Evolutionary conservation across 73 alveolate species (phyloP), one percentile per base, ranked within the genome.

Genomic region (Tetrahymena borealis): DNA sequence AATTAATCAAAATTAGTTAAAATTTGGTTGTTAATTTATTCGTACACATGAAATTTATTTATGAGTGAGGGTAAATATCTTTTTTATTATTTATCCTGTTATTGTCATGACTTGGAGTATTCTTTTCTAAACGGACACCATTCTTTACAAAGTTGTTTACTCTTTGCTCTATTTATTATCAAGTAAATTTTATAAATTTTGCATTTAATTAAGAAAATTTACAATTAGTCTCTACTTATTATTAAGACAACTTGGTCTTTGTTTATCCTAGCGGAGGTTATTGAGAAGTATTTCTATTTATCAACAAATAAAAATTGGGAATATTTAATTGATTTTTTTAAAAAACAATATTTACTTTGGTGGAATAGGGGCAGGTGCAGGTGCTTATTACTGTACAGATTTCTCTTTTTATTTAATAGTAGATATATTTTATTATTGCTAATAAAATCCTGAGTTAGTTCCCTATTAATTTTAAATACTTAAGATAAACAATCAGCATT

Each of bases 71-170:
- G 28, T 60, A 60, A 20, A 60, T 60, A 60, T 60, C 85, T 60
- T 60, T 60, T 60, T 60, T 39, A 12, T 39, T 60, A 60, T 24
- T 60, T 18, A 60, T 60, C 28, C 85, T 60, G 28, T 60, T 60
- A 60, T 60, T 60, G 20, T 60, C 85, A 20, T 60, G 85, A 20
- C 85, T 60, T 0, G 85, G 85, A 20, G 85, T 60, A 16, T 60
- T 60, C 85, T 60, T 60, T 60, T 60, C 85, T 60, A 24, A 9
- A 24, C 85, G n/a, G 9, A 20, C 85, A 3, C 85, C 41, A 32
- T 92, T 92, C 39, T 92, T 92, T 32, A 92, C 78, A 92, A 92
- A 92, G 28, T 92, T 92, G 31, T 92, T 92, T 3, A 92, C 95
- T 18, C 95, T 92, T 11, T 92, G 85, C 31, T 78, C 38, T 38